These are phyloP conservation scores for Suillus spraguei DNA, from an alignment of 768 basidiomycete genomes.

Conservation along the genomic window DNA sequence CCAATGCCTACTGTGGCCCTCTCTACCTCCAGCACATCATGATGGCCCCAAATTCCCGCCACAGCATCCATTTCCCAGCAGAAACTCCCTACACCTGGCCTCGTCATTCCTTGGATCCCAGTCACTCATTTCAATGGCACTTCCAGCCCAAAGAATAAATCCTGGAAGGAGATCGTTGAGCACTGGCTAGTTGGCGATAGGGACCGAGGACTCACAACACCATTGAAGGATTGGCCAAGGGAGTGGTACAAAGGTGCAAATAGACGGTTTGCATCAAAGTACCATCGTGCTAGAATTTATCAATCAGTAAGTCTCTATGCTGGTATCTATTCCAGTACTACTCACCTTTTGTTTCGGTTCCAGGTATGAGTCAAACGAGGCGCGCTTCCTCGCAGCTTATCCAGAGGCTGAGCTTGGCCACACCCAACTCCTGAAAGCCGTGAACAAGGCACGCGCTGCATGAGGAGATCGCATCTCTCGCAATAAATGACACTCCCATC, in stretches of 20 bases:
- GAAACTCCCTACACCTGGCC: slow-evolving; percentile 11
- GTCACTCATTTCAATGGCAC: neutral
- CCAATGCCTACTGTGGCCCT: too few species aligned
- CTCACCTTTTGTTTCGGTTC: too few species aligned
- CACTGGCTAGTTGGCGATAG: neutral
- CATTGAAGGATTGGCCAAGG: neutral
- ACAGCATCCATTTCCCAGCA: too few species aligned
- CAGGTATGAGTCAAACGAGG: too few species aligned
- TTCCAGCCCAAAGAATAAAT: neutral
- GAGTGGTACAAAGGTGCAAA: neutral
- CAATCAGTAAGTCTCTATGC: neutral
- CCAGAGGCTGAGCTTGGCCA: too few species aligned
- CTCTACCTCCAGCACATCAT: too few species aligned
- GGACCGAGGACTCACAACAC: neutral
- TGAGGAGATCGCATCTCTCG: too few species aligned
- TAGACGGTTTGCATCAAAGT: neutral
- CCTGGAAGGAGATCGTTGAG: neutral
- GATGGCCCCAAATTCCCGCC: too few species aligned
- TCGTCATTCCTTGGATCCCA: neutral
- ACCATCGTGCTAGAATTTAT: neutral
- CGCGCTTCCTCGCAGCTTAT: too few species aligned
- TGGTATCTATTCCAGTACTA: neutral
- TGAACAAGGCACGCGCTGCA: too few species aligned
- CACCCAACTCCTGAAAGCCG: too few species aligned
- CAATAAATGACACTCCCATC: too few species aligned